Base-by-base conservation (phyloP, 129 eudicot genomes). In the Smallanthus sonchifolius region DNA sequence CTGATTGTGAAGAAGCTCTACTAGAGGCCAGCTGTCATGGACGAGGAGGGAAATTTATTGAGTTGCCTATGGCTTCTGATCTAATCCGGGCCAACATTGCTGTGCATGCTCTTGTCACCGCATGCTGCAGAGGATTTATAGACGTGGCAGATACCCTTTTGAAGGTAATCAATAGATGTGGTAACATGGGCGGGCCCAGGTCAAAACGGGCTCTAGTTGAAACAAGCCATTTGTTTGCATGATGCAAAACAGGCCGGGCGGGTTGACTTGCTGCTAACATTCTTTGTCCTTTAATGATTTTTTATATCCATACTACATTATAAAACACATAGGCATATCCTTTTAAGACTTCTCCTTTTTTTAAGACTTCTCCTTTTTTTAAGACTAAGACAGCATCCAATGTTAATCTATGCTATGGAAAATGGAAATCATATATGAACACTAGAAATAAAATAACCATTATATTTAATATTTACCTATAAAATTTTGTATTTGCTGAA, bases 1-100 rank as follows among this genome's bases (percentile, higher is more conserved):
- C 85, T 63, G 94, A 89, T 77, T 94, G 98, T 45, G 98, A 94
- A 86, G 96, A 94, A 70, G 98, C 98, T 45, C 81, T 94, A 63
- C 62, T 90, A 56, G 98, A 90, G 80, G 96, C 92, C 61, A 85
- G 98, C 86, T 80, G 77, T 80, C 89, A 86, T 73, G 98, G 98
- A 54, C 69, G 85, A 15, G 77, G 84, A 6, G 88, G 91, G 47
- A 81, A 69, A 16, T 71, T 77, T 77, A 83, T 80, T 30, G 90
- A 90, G 83, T 78, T 81, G 71, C 84, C 90, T 69, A 94, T 94
- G 89, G 84, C 71, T 67, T 82, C 98, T 80, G 95, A 89, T 77
- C 84, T 94, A 60, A 88, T 90, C 8, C 87, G 96, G 42, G 94
- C 98, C 75, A 92, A 86, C 67, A 80, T 85, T 73, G 91, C 93